Base-by-base conservation (phyloP, 768 basidiomycete species). In the Tylopilus balloui region DNA sequence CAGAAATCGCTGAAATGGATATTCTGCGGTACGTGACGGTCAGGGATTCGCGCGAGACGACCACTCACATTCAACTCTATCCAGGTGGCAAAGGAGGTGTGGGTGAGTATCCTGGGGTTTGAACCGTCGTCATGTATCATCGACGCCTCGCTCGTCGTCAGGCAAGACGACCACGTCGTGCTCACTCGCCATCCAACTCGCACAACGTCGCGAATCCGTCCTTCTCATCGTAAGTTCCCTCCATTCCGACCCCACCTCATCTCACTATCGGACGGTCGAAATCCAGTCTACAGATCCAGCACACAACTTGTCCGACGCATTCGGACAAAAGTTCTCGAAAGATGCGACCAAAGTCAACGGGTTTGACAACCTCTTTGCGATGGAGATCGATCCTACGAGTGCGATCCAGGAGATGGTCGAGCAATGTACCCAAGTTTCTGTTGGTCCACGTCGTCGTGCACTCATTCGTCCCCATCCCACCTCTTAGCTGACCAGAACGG, bases 401-500 rank as follows among this genome's bases (percentile, higher is more conserved):
- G 86, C 92, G 23, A 89, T 99, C 55, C 95, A 98, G 69, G 95
- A 98, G 73, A 97, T 99, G 95, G 89, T 98, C 29, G 96, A 99
- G 61, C 85, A 89, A 64, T 94, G 94, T 96, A 60, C 44, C 14
- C 6, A 0, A 68, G 14, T 44, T 31, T 41, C 6, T 25, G 19
- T 25, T 20, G n/a, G 21, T 25, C 3, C 19, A 2, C 19, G 27
- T 28, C 24, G 19, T 48, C 12, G 34, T 41, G 23, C 8, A n/a
- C 48, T 32, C 19, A 49, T 50, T 28, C 42, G 46, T 34, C 42
- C 20, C 20, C 28, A 6, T n/a, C 24, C 20, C 21, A 36, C 38
- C 61, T 32, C 31, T 15, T 15, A 92, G 88, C 89, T 51, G 89
- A 91, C 66, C 81, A 84, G 57, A 89, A 88, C 62, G 86, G 88